Percentiles rank a stretch among this genome's conserved stretches.
phyloP scores from a whole-genome alignment of 768 basidiomycete species.

The Filobasidium wieringae region DNA sequence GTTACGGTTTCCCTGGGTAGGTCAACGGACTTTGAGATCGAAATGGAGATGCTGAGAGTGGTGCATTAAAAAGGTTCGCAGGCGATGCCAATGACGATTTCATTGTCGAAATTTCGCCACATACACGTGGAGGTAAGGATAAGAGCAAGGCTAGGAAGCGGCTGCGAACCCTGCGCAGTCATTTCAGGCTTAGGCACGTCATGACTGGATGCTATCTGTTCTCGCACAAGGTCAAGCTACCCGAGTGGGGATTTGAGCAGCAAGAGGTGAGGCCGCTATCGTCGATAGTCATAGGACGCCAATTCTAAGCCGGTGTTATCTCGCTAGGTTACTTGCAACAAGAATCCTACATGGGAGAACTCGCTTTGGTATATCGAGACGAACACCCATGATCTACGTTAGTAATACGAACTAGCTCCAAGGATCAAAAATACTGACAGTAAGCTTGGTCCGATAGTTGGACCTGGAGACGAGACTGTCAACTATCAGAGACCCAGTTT shows the following conservation, averaged over 20 bases:
- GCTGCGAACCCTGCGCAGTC: slow-evolving; percentile 64
- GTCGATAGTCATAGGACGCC: not conserved
- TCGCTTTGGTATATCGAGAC: slow-evolving; percentile 94
- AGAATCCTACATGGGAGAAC: slow-evolving; percentile 79
- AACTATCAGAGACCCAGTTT: slow-evolving; percentile 88
- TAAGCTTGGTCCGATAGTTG: slow-evolving; percentile 52
- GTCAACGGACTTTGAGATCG: slow-evolving; percentile 2
- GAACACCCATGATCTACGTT: slow-evolving; percentile 58
- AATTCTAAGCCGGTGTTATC: not conserved
- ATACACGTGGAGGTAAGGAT: slow-evolving; percentile 43
- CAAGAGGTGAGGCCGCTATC: slow-evolving; percentile 54
- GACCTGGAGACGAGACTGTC: slow-evolving; percentile 59
- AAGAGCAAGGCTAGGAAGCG: slow-evolving; percentile 60
- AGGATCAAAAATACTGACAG: not conserved
- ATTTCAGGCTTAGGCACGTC: slow-evolving; percentile 69
- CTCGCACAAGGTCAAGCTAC: slow-evolving; percentile 94
- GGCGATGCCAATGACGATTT: slow-evolving; percentile 87
- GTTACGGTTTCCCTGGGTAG: slow-evolving; percentile 67
- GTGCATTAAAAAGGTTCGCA: slow-evolving; percentile 42
- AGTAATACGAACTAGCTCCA: too few species aligned
- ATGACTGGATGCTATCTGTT: slow-evolving; percentile 92
- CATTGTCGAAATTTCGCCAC: slow-evolving; percentile 71
- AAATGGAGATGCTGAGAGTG: not conserved
- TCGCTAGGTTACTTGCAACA: slow-evolving; percentile 76
- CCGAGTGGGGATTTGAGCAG: slow-evolving; percentile 95